Evolutionary conservation across 345 rosid species (phyloP), one percentile per base, ranked within the genome.

Genomic region (Populus simonii): DNA sequence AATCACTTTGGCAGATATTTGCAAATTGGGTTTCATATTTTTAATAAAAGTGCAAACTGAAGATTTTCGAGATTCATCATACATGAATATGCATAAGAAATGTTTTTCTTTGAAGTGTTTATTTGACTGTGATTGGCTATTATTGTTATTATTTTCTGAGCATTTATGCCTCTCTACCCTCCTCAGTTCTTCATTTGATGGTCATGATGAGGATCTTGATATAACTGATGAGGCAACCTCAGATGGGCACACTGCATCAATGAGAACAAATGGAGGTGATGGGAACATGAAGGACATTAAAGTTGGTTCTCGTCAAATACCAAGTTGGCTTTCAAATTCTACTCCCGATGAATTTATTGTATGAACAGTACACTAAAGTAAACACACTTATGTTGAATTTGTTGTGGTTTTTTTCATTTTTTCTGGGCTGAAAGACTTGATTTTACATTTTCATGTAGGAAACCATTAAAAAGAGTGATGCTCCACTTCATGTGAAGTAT

Each of bases 261-360:
- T 51, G 31, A 84, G 86, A 85, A 70, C 70, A 65, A 92, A 89
- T 81, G 92, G 92, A 80, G 84, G 81, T 72, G 92, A 89, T 83
- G 92, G 85, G 74, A 85, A 16, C 70, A 27, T 43, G 7, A 85
- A 82, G 73, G 90, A 86, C 36, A 43, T 74, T 27, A 90, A 89
- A 89, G 68, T 82, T 72, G 66, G 79, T 71, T 57, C 90, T 82
- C 85, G 80, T 55, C 91, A 90, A 79, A 86, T 91, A 85, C 96
- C 97, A 61, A 80, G 84, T 62, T 96, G 98, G 98, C 95, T 93
- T 84, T 86, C 89, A 74, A 89, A 85, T 82, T 93, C 99, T 59
- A 89, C 88, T 57, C 99, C 98, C 7, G 99, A 96, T 85, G 99
- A 96, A 81, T 92, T 93, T 85, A 77, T 93, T 78, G 99, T 96